phyloP scores from a whole-genome alignment of 805 yeast species.

The Wickerhamiella sergipiensis region DNA sequence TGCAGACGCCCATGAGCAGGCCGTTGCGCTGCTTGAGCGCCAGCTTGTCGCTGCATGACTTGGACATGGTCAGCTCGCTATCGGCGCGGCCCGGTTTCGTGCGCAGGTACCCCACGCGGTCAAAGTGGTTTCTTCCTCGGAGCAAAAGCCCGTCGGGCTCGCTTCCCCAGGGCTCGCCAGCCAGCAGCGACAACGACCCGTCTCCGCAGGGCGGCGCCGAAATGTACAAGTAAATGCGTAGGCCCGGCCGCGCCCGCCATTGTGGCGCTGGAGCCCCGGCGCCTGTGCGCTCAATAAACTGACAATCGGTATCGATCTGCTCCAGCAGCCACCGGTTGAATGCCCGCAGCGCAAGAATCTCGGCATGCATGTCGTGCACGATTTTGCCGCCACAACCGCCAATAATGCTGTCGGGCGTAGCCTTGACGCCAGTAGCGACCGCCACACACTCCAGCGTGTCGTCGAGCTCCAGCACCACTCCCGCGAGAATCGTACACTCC shows the following conservation, averaged over 20 bases:
- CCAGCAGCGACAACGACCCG: conserved; percentile 45
- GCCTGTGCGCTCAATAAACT: conserved; percentile 29
- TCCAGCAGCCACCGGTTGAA: conserved; percentile 46
- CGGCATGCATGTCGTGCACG: conserved; percentile 88
- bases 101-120: conserved; percentile 47
- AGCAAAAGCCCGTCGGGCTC: conserved; percentile 4
- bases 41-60: conserved; percentile 83
- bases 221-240: conserved; percentile 44
- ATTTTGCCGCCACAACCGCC: conserved; percentile 40
- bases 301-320: background rate
- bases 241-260: conserved; percentile 2
- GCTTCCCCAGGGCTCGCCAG: conserved; percentile 11
- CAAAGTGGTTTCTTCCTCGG: conserved; percentile 15
- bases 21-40: conserved; percentile 41
- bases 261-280: background rate
- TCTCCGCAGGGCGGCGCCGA: conserved; percentile 90
- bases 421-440: conserved; percentile 73
- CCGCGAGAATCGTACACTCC: conserved; percentile 82
- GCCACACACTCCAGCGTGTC: conserved; percentile 27
- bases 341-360: conserved; percentile 55
- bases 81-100: conserved; percentile 90
- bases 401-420: conserved; percentile 42
- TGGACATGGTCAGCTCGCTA: conserved; percentile 55
- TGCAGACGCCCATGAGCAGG: conserved; percentile 21
- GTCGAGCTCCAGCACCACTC: conserved; percentile 34